A percentile compares a stretch with the other conserved stretches of the same genome.
These are phyloP conservation scores for Pseudophaeomoniella oleicola DNA, from an alignment of 2,329 filamentous ascomycete species.

Conservation along the genomic window DNA sequence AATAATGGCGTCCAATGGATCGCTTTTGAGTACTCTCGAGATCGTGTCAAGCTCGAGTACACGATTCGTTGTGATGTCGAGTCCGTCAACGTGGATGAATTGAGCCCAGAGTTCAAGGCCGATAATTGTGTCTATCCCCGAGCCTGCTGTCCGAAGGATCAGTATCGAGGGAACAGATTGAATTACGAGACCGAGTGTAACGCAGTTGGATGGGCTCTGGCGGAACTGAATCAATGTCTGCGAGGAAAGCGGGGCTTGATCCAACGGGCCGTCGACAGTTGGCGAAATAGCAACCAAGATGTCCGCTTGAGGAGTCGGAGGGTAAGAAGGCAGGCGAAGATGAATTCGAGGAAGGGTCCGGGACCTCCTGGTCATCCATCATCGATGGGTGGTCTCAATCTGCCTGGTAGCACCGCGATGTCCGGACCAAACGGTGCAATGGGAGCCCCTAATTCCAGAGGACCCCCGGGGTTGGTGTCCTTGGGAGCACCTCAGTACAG, in stretches of 20 bases:
- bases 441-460: slow-evolving; percentile 22
- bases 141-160: slow-evolving; percentile 86
- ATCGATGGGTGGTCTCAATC: slow-evolving; percentile 54
- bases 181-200: slow-evolving; percentile 99
- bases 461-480: slow-evolving; percentile 41
- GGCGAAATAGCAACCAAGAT: slow-evolving; percentile 98
- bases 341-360: slow-evolving; percentile 69
- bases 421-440: slow-evolving; percentile 48
- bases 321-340: slow-evolving; percentile 91
- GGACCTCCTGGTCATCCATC: slow-evolving; percentile 41
- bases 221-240: slow-evolving; percentile 79
- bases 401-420: slow-evolving; percentile 48
- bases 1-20: slow-evolving; percentile 98
- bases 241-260: slow-evolving; percentile 91
- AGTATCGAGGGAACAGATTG: slow-evolving; percentile 88
- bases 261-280: slow-evolving; percentile 93
- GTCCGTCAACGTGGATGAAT: slow-evolving; percentile 78
- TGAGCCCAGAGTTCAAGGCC: slow-evolving; percentile 81
- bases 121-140: slow-evolving; percentile 97
- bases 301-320: slow-evolving; percentile 77
- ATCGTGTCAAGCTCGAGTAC: slow-evolving; percentile 98
- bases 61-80: slow-evolving; percentile 97
- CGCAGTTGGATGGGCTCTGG: slow-evolving; percentile 96
- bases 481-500: slow-evolving; percentile 56
- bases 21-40: slow-evolving; percentile 92